Conservation (phyloP, 2,329 filamentous ascomycete genomes). For the Fusarium mangiferae region DNA sequence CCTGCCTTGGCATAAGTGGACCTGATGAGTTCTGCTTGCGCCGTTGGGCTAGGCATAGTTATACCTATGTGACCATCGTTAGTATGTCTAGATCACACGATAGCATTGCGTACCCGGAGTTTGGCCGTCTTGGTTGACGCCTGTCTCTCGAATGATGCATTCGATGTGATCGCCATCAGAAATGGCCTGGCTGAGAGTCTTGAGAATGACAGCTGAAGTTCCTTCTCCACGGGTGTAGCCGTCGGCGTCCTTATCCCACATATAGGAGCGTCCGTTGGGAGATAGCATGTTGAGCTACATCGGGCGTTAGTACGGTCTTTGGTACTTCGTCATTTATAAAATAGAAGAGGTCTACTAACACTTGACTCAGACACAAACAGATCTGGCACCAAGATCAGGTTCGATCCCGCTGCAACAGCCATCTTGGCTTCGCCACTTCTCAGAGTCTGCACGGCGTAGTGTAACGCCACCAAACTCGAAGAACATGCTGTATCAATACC, state of each 20-base stretch:
- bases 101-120: not conserved
- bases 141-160: not conserved
- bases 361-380: not conserved
- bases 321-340: fast-evolving
- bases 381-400: not conserved
- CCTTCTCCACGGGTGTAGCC: constrained; percentile 28
- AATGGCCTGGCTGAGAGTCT: not conserved
- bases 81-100: not conserved
- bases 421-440: not conserved
- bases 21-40: not conserved
- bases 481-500: constrained; percentile 21
- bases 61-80: not conserved
- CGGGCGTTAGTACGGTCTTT: not conserved
- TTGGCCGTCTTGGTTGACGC: not conserved
- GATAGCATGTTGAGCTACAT: not conserved
- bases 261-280: not conserved
- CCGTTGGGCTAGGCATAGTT: not conserved
- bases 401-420: constrained; percentile 1
- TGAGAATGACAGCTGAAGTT: constrained; percentile 1
- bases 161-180: not conserved
- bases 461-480: constrained; percentile 1
- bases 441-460: constrained; percentile 4
- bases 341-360: not conserved
- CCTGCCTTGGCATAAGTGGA: not conserved
- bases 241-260: constrained; percentile 5